Evolutionary conservation across 495 filamentous ascomycete species (phyloP), one percentile per base, ranked within the genome.

Genomic region (Penicillium nucicola): DNA sequence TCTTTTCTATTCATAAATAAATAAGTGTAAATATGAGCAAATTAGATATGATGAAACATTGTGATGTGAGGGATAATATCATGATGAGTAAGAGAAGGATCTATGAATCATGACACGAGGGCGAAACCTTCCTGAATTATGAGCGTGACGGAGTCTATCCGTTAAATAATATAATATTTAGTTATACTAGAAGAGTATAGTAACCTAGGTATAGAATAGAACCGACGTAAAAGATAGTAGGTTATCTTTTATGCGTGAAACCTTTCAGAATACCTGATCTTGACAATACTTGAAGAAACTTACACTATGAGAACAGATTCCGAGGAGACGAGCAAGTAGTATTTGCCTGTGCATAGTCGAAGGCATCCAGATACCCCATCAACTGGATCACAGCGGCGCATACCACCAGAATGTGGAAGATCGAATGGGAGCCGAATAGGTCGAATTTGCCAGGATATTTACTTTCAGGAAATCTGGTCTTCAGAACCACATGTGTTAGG

Each of bases 371-470:
- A 31, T 73, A 65, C 6, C 72, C 74, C 31, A 68, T 52, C 23
- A 77, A 51, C 38, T 77, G 73, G 9, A 67, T 49, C 18, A 65
- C 51, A 23, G 69, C 69, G 15, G 69, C 75, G 25, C 65, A 45
- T 36, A 78, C 71, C 10, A 75, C 71, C 17, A 77, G 55, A n/a
- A 76, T 56, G 52, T 77, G 74, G 53, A 76, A 75, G 18, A 75
- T 62, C 38, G 72, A 69, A 45, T 77, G 74, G 14, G 69, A 75
- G 20, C 71, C 72, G 34, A 56, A 76, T 42, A 77, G 62, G 55
- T 77, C 72, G 52, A 78, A 78, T 38, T 56, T 60, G 11, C 71
- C 72, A 19, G 69, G 74, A 31, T 55, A 66, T 28, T 59, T 43
- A 42, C 60, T 57, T 61, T 77, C 74, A 1, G 71, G 75, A 44